These are phyloP conservation scores for Fusarium bulbicola DNA, from an alignment of 2,329 filamentous ascomycete species.

Conservation along the genomic window DNA sequence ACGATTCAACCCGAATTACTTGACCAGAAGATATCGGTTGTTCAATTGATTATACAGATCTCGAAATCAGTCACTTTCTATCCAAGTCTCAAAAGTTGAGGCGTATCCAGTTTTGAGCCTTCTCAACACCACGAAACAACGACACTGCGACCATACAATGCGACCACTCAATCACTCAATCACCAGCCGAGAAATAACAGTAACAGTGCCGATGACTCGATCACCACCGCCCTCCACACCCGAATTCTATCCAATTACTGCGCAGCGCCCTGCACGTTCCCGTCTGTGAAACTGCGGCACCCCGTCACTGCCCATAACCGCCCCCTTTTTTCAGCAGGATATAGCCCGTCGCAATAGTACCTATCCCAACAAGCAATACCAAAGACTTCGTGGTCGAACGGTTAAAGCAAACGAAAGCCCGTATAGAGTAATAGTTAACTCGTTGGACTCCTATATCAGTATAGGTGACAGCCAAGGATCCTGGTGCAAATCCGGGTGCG, in stretches of 20 bases:
- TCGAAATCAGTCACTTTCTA: too few species aligned
- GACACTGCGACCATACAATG: neutral
- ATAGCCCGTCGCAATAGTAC: constrained; percentile 18
- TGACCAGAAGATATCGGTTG: neutral
- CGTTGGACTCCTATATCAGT: constrained; percentile 48
- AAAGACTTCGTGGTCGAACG: constrained; percentile 32
- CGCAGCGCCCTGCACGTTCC: constrained; percentile 11
- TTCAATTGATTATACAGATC: neutral
- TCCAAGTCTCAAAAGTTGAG: neutral
- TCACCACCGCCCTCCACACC: neutral
- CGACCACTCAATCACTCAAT: neutral
- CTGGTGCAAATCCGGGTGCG: constrained; percentile 50
- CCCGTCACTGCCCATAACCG: constrained; percentile 28
- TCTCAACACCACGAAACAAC: neutral
- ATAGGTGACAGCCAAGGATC: constrained; percentile 49
- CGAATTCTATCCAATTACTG: neutral
- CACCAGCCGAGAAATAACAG: neutral
- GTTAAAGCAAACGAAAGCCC: constrained; percentile 37
- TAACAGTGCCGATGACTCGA: neutral
- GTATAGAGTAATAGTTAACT: constrained; percentile 50
- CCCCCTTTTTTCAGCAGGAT: neutral
- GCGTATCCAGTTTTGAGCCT: neutral
- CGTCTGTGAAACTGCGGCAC: constrained; percentile 21
- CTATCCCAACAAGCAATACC: constrained; percentile 20
- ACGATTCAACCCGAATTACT: neutral